Percentiles rank a stretch among this genome's conserved stretches.
These are phyloP conservation scores for Mrakiaceae sp. DNA, from an alignment of 1,284 basidiomycete genomes.

Conservation along the genomic window DNA sequence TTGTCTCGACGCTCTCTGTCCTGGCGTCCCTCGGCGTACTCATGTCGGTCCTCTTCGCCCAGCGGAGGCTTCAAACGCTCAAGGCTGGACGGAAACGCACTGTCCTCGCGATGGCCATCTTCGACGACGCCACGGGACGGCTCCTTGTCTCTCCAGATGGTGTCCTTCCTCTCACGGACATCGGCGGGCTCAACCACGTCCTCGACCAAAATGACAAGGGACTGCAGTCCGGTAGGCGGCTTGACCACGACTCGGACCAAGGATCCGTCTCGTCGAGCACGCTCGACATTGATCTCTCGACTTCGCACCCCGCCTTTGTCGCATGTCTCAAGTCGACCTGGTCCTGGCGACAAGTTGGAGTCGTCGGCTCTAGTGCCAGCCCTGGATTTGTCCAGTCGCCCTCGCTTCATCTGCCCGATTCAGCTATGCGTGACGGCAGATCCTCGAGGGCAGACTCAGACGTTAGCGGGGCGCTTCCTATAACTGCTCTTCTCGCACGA, in stretches of 20 bases:
- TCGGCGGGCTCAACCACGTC: constrained; percentile 24
- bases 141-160: constrained; percentile 37
- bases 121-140: constrained; percentile 34
- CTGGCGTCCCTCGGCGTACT: constrained; percentile 34
- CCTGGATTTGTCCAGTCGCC: background rate
- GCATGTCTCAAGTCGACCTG: constrained; percentile 36
- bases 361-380: too few relatives aligned
- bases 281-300: constrained; percentile 34
- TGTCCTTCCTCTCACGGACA: constrained; percentile 36
- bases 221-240: too few relatives aligned
- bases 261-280: constrained; percentile 22
- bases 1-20: constrained; percentile 36
- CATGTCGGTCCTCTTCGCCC: constrained; percentile 33
- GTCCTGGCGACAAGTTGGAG: constrained; percentile 31
- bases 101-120: constrained; percentile 35
- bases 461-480: background rate
- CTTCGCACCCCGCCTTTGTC: constrained; percentile 37
- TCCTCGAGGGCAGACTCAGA: background rate
- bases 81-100: constrained; percentile 35
- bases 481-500: too few relatives aligned
- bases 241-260: background rate
- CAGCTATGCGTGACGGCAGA: background rate
- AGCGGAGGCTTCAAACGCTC: constrained; percentile 24
- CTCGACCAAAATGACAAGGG: too few relatives aligned
- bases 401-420: background rate